phyloP scores from a whole-genome alignment of 2,329 filamentous ascomycete species.

The Paraconiothyrium brasiliense region DNA sequence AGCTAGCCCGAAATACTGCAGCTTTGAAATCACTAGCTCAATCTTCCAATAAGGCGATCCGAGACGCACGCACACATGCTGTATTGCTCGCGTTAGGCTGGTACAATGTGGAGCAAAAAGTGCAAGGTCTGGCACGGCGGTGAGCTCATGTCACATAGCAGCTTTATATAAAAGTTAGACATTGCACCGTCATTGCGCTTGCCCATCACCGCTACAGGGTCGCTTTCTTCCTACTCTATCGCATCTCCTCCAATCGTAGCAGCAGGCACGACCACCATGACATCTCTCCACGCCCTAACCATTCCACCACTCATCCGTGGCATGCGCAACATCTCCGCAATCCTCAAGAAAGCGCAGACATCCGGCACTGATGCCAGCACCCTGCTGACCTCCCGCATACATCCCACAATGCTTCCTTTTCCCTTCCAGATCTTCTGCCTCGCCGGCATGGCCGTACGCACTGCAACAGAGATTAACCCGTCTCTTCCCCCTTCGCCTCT shows the following conservation, averaged over 20 bases:
- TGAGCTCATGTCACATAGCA: not conserved
- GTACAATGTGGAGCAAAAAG: not conserved
- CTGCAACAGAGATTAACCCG: constrained; percentile 51
- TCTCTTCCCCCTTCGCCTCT: constrained; percentile 44
- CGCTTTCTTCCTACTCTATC: not conserved
- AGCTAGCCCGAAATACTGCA: not conserved
- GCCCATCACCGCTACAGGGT: too few species aligned
- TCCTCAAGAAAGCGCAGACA: constrained; percentile 55
- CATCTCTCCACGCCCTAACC: constrained; percentile 45
- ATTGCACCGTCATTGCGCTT: not conserved
- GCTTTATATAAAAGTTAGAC: not conserved
- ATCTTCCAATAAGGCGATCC: not conserved
- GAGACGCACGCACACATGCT: not conserved
- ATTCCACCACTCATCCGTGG: constrained; percentile 55
- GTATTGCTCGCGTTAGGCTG: not conserved
- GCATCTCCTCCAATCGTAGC: not conserved
- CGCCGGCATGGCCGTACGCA: constrained; percentile 54
- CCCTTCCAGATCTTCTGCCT: constrained; percentile 59
- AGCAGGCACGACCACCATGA: constrained; percentile 25
- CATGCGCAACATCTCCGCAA: constrained; percentile 53
- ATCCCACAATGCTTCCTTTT: constrained; percentile 61
- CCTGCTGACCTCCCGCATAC: constrained; percentile 54
- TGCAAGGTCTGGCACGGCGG: not conserved
- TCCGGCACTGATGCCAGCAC: constrained; percentile 48
- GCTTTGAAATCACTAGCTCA: not conserved